Evolutionary conservation across 2,329 filamentous ascomycete genomes (phyloP), one percentile per base, ranked within the genome.

Genomic region (Talaromyces sp.): DNA sequence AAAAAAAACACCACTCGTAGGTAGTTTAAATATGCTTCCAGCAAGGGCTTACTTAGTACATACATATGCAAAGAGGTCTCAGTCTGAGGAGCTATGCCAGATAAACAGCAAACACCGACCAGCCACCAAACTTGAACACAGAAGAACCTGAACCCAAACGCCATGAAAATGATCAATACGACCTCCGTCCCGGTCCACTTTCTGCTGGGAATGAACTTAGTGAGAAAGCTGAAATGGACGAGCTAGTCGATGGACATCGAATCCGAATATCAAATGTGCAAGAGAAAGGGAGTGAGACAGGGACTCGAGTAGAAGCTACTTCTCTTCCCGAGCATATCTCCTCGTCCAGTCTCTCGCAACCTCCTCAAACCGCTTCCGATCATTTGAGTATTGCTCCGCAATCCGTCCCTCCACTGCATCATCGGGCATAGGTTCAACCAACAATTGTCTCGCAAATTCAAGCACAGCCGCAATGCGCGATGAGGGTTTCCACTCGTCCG

Each of bases 401-500:
- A 97, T 96, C 69, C 89, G 84, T 3, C 88, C 83, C 84, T 97
- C 93, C 69, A 97, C 90, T 33, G 93, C 91, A 79, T 97, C 93
- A 72, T 96, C 93, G 7, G 91, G 89, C 82, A 93, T 91, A 1
- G 93, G 93, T 80, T 93, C 90, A 67, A 86, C 81, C 61, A 97
- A 83, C 67, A 97, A 84, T 69, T 87, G 85, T 68, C 89, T 84
- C 24, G 94, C 86, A 71, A 93, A 90, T 76, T 90, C 87, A 68
- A 97, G 85, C 33, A 97, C 92, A 62, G 87, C 86, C 54, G 81
- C 79, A 69, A 97, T 85, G 80, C 89, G 90, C 73, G 89, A 91
- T 67, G 89, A 89, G 19, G 93, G 93, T 84, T 97, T 97, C 93
- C 93, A 97, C 79, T 92, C 89, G 73, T 96, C 92, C 35, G 89